Base-by-base conservation (phyloP, 78 protist species). In the Chrysochromulina tobinii region DNA sequence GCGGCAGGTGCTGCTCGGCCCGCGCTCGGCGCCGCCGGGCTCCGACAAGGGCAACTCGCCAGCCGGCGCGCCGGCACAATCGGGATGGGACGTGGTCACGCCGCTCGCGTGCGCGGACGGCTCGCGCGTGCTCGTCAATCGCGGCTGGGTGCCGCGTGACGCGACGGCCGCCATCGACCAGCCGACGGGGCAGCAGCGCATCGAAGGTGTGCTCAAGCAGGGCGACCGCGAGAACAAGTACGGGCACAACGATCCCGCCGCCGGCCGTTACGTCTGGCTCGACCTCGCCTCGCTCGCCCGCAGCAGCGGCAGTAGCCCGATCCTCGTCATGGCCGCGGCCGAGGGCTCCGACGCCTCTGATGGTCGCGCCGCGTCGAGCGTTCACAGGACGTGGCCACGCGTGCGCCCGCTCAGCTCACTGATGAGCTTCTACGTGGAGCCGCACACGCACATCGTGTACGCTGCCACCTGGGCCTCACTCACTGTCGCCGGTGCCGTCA, bases 21-120 rank as follows among this genome's bases (percentile, higher is more conserved):
- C 83, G 23, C 54, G 83, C 27, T 50, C 58, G 27, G 83, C 83
- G 83, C 83, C 83, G 57, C 27, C 83, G 51, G 79, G 79, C 54
- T 2, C 11, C 27, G 58, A n/a, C 58, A 5, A 4, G n/a, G 38
- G 38, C 38, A 2, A 1, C 4, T 1, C n/a, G n/a, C 83, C 83
- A 1, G 25, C 83, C 59, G 83, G 83, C 57, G 83, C 57, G 4
- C 57, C 83, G 51, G 8, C 14, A 1, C 12, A 3, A 5, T 11
- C 83, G 20, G 83, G 83, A 1, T 75, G 54, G 58, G 83, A 75
- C 83, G 83, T 75, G 58, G 23, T 75, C 27, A 75, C 83, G 57
- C 83, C 83, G 54, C 57, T 75, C 38, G 18, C 3, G 27, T 75
- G 83, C 83, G 17, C 1, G 58, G 83, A 50, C 83, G 83, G 83